These are phyloP conservation scores for Botrytis fragariae DNA, from an alignment of 2,329 filamentous ascomycete species.

Conservation along the genomic window DNA sequence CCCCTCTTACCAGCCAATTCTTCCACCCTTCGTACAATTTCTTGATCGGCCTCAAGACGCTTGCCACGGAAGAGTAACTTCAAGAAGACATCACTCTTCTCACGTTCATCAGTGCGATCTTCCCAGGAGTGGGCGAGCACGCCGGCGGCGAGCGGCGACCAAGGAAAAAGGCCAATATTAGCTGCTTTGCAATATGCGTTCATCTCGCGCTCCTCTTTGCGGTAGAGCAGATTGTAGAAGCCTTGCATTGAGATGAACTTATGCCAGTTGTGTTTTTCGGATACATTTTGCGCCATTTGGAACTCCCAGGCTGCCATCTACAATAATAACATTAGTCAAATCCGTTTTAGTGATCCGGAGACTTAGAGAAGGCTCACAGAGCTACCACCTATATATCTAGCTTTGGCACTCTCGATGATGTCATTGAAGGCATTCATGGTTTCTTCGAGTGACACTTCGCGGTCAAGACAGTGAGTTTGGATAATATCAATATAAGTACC, in stretches of 20 bases:
- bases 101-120: neutral
- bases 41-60: neutral
- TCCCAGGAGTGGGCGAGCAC: neutral
- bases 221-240: neutral
- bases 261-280: neutral
- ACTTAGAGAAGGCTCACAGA: neutral
- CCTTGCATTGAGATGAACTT: neutral
- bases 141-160: neutral
- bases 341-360: neutral
- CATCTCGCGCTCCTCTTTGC: neutral
- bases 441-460: neutral
- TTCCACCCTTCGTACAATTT: neutral
- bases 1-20: neutral
- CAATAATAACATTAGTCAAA: neutral
- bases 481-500: neutral
- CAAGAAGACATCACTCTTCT: neutral
- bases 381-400: neutral
- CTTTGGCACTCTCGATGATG: neutral
- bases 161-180: neutral
- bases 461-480: neutral
- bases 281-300: neutral
- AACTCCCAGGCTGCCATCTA: neutral
- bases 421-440: neutral
- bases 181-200: neutral
- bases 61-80: neutral